Conservation (phyloP, 202 grass and related monocot genomes). For the Bolboschoenoplectus hybrid region DNA sequence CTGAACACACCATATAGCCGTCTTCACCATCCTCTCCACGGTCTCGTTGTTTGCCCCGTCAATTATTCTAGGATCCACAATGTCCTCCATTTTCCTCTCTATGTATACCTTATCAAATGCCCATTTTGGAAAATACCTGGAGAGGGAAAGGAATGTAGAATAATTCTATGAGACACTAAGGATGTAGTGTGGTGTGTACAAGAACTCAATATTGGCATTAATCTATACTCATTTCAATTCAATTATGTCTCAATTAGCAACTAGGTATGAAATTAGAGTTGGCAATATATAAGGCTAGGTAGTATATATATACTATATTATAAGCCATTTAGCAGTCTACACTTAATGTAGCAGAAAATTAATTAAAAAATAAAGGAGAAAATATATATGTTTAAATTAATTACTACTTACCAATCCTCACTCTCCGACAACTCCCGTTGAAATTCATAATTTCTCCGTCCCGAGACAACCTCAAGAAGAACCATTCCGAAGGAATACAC, state of each 20-base stretch:
- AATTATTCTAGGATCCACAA: constrained; percentile 61
- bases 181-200: neutral
- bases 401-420: constrained; percentile 66
- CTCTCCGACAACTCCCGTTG: constrained; percentile 57
- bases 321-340: neutral
- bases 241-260: neutral
- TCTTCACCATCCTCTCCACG: constrained; percentile 87
- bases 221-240: constrained; percentile 13
- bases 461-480: constrained; percentile 79
- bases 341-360: neutral
- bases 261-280: neutral
- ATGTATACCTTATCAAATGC: constrained; percentile 78
- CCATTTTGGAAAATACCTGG: constrained; percentile 72
- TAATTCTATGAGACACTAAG: neutral
- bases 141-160: neutral
- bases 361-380: neutral
- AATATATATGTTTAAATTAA: neutral
- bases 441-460: constrained; percentile 67
- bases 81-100: constrained; percentile 68
- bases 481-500: constrained; percentile 94
- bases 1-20: constrained; percentile 90
- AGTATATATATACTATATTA: neutral
- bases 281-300: neutral
- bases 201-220: neutral
- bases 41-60: constrained; percentile 48